phyloP scores from a whole-genome alignment of 345 rosid species.

The Barbarea vulgaris region DNA sequence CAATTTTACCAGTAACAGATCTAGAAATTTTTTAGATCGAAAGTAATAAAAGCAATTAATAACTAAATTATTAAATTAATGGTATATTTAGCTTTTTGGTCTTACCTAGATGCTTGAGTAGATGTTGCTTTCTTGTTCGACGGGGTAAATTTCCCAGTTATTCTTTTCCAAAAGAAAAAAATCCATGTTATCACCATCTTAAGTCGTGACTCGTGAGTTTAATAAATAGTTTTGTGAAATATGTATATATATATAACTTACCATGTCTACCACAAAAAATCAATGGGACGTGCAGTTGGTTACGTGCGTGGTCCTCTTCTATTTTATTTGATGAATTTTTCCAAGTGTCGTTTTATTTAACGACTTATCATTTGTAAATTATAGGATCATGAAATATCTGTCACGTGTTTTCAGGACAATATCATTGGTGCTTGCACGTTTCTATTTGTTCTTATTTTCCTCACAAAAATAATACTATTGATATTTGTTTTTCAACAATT shows the following conservation, averaged over 20 bases:
- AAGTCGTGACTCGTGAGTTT: background rate
- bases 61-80: background rate
- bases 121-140: background rate
- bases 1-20: background rate
- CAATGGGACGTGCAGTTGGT: slow-evolving; percentile 29
- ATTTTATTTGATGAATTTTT: slow-evolving; percentile 17
- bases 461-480: background rate
- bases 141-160: background rate
- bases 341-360: slow-evolving; percentile 18
- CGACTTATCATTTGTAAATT: slow-evolving; percentile 9
- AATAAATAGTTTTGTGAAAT: background rate
- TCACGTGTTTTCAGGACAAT: slow-evolving; percentile 36
- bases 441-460: slow-evolving; percentile 12
- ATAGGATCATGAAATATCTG: slow-evolving; percentile 26
- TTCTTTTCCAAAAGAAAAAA: too few species aligned
- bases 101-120: background rate
- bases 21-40: too few species aligned
- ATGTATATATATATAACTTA: background rate
- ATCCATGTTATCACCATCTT: background rate
- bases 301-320: slow-evolving; percentile 33
- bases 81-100: background rate
- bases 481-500: background rate
- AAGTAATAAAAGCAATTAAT: background rate
- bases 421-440: slow-evolving; percentile 30
- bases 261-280: slow-evolving; percentile 15